Conservation (phyloP, 2,329 filamentous ascomycete species). For the Xylogone sp. region DNA sequence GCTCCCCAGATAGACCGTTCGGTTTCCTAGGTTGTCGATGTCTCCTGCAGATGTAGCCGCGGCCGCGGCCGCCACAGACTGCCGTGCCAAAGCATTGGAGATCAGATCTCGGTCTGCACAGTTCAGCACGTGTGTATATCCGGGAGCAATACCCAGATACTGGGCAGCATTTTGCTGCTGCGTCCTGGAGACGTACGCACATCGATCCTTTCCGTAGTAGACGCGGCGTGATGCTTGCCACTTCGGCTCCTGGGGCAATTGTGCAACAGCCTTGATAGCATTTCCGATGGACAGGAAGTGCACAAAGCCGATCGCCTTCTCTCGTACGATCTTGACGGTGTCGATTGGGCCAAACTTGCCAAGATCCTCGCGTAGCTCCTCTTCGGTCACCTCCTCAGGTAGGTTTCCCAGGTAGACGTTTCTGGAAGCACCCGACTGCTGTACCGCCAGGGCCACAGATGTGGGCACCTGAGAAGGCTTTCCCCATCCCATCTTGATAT, state of each 20-base stretch:
- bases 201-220: constrained; percentile 98
- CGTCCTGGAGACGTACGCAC: constrained; percentile 98
- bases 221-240: constrained; percentile 95
- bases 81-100: constrained; percentile 91
- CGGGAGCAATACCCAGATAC: constrained; percentile 94
- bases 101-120: constrained; percentile 95
- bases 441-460: constrained; percentile 93
- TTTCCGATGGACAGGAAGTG: constrained; percentile 98
- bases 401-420: constrained; percentile 97
- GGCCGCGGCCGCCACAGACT: constrained; percentile 93
- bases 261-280: constrained; percentile 95
- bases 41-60: constrained; percentile 95
- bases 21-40: constrained; percentile 95
- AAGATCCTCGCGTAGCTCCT: constrained; percentile 89
- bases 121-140: constrained; percentile 94
- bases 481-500: constrained; percentile 99
- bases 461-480: constrained; percentile 98
- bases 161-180: constrained; percentile 99
- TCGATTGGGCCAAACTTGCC: constrained; percentile 98
- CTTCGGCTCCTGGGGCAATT: constrained; percentile 92
- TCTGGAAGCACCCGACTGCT: constrained; percentile 93
- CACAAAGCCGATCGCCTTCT: constrained; percentile 97
- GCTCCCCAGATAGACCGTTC: constrained; percentile 96
- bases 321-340: constrained; percentile 94
- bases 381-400: constrained; percentile 83